These are phyloP conservation scores for Exophiala calicioides DNA, from an alignment of 2,329 filamentous ascomycete species.

Conservation along the genomic window DNA sequence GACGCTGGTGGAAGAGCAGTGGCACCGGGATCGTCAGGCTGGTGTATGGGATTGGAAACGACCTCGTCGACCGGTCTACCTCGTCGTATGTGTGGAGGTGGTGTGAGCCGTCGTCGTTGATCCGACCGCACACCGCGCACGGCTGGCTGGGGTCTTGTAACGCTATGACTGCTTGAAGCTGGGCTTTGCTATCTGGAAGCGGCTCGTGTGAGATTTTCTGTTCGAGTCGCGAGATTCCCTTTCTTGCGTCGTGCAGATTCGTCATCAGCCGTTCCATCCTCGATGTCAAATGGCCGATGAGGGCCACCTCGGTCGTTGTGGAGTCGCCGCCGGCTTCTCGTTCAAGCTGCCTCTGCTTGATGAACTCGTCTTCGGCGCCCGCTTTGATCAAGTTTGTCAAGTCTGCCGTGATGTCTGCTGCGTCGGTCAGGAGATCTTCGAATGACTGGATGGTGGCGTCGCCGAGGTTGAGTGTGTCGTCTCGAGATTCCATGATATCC, in stretches of 20 bases:
- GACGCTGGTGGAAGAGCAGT: slow-evolving; percentile 31
- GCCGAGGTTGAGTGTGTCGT: slow-evolving; percentile 40
- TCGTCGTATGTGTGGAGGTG: slow-evolving; percentile 1
- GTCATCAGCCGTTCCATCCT: slow-evolving; percentile 43
- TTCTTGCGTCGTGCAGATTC: slow-evolving; percentile 44
- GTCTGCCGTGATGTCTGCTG: slow-evolving; percentile 28
- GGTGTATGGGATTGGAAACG: slow-evolving; percentile 54
- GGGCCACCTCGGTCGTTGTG: slow-evolving; percentile 26
- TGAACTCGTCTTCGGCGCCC: slow-evolving; percentile 35
- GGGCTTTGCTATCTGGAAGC: slow-evolving; percentile 15
- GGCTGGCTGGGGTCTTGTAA: slow-evolving; percentile 4
- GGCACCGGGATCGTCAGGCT: slow-evolving; percentile 57
- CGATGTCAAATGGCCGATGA: slow-evolving; percentile 41
- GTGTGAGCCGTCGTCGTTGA: slow-evolving; percentile 1
- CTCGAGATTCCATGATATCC: slow-evolving; percentile 16
- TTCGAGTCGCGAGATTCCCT: slow-evolving; percentile 43
- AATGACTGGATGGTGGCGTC: slow-evolving; percentile 50
- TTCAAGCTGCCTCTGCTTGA: slow-evolving; percentile 10
- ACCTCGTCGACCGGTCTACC: slow-evolving; percentile 42
- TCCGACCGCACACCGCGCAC: slow-evolving; percentile 16
- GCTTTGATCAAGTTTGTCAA: slow-evolving; percentile 30
- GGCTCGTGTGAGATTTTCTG: slow-evolving; percentile 36
- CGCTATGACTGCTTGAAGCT: slow-evolving; percentile 7
- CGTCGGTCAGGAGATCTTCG: slow-evolving; percentile 40
- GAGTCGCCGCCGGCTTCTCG: slow-evolving; percentile 26